Base-by-base conservation (phyloP, 176 grass and related monocot species). In the Tillandsia fasciculata region DNA sequence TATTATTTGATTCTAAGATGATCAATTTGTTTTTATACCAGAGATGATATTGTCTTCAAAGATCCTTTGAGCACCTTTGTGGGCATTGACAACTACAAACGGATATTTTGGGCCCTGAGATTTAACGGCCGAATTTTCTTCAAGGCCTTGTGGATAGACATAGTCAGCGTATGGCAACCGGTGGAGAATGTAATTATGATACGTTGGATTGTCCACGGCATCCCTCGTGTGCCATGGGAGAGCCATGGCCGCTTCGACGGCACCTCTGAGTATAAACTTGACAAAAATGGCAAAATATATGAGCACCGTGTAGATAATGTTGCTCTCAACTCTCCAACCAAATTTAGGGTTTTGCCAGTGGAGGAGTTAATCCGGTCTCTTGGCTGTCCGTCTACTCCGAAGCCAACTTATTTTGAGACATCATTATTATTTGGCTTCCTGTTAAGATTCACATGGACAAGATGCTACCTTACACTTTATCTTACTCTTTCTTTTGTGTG, bases 11-110 rank as follows among this genome's bases (percentile, higher is more conserved):
- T 57, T 78, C 15, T 66, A 76, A 65, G 72, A 65, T 82, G 11
- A 0, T 29, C 77, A 6, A 80, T 14, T 71, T 82, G 50, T 66
- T 79, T 8, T 71, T 72, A 68, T 42, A 78, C 68, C 82, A 99
- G 94, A 83, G 94, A 99, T 68, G 94, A 99, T 79, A 82, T 99
- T 67, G 87, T 93, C 74, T 93, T 99, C 84, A 86, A 83, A 87
- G 84, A 92, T 67, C 89, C 89, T 67, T 66, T 90, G 51, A 99
- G 90, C 83, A 90, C 87, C 69, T 93, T 99, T 11, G 20, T 67
- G 15, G 94, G 89, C 28, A 69, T 99, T 50, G 77, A 90, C 64
- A 99, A 90, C 81, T 99, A 99, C 73, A 93, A 70, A 84, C 86
- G 72, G 42, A 76, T 99, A 76, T 93, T 99, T 70, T 87, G 82